These are phyloP conservation scores for Chlorociboria aeruginascens DNA, from an alignment of 495 filamentous ascomycete genomes.

Conservation along the genomic window DNA sequence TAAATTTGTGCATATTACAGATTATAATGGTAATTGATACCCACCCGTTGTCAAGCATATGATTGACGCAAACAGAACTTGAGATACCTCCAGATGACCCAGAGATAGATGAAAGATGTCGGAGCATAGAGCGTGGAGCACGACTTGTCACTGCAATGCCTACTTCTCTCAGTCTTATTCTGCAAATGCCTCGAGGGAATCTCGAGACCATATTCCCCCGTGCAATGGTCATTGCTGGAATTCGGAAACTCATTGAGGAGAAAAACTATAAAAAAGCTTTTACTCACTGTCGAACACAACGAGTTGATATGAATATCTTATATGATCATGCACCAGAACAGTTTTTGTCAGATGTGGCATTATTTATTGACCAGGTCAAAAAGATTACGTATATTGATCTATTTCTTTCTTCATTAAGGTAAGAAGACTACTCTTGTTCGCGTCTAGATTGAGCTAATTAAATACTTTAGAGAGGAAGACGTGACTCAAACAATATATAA, in stretches of 20 bases:
- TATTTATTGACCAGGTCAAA: constrained; percentile 81
- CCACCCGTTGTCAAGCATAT: background rate
- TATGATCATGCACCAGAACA: constrained; percentile 80
- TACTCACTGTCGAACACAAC: constrained; percentile 74
- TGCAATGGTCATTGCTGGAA: constrained; percentile 81
- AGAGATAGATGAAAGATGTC: constrained; percentile 82
- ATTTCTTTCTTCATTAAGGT: constrained; percentile 83
- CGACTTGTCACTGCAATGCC: constrained; percentile 83
- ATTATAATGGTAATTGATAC: constrained; percentile 44
- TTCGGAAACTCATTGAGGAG: constrained; percentile 63
- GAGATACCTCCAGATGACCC: constrained; percentile 80
- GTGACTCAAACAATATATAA: constrained; percentile 90
- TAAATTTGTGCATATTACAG: constrained; percentile 80
- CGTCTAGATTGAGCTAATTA: constrained; percentile 13
- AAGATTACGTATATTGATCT: constrained; percentile 80
- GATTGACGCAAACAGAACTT: constrained; percentile 39
- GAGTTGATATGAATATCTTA: constrained; percentile 97
- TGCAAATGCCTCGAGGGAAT: constrained; percentile 94
- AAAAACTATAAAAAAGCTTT: constrained; percentile 79
- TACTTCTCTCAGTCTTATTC: constrained; percentile 62
- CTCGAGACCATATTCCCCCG: constrained; percentile 90
- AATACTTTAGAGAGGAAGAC: constrained; percentile 62
- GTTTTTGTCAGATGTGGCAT: constrained; percentile 60
- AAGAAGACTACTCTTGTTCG: constrained; percentile 19
- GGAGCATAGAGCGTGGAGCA: constrained; percentile 83